Evolutionary conservation across 257 asterid genomes (phyloP), one percentile per base, ranked within the genome.

Genomic region (Ocimum tenuiflorum): DNA sequence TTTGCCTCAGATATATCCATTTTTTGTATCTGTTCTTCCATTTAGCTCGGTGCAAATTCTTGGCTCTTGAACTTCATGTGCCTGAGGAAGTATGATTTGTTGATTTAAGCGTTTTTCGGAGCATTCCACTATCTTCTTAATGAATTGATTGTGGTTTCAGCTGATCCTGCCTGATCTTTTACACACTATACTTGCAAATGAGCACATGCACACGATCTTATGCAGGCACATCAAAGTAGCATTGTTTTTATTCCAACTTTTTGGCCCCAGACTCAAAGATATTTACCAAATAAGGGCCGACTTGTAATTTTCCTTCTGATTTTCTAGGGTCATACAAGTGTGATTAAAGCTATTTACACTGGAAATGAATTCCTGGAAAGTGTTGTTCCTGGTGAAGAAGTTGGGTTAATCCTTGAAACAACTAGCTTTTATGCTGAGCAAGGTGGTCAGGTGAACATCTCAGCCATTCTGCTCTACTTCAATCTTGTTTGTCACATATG

Each of bases 351-450:
- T 71, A 74, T 90, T 59, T 94, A 88, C 82, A 80, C 91, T 2
- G 99, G 96, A 60, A 78, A 77, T 51, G 94, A 85, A 57, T 94
- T 80, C 81, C 72, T 81, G 73, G 88, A 78, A 80, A 85, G 92
- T 74, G 85, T 78, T 59, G 70, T 74, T 59, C 79, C 84, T 35
- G 86, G 83, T 64, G 83, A 82, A 72, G 95, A 88, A 78, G 91
- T 88, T 74, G 99, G 97, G 60, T 50, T 94, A 48, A 75, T 94
- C 75, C 87, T 90, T 65, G 97, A 82, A 79, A 85, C 83, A 39
- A 81, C 99, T 45, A 90, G 95, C 70, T 94, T 94, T 78, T 94
- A 94, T 74, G 95, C 97, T 33, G 97, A 94, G 84, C 99, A 94
- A 86, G 99, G 99, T 78, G 99, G 99, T 83, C 99, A 94, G 98